Evolutionary conservation across 1,284 basidiomycete genomes (phyloP).

Genomic region (Wallemia ichthyophaga): DNA sequence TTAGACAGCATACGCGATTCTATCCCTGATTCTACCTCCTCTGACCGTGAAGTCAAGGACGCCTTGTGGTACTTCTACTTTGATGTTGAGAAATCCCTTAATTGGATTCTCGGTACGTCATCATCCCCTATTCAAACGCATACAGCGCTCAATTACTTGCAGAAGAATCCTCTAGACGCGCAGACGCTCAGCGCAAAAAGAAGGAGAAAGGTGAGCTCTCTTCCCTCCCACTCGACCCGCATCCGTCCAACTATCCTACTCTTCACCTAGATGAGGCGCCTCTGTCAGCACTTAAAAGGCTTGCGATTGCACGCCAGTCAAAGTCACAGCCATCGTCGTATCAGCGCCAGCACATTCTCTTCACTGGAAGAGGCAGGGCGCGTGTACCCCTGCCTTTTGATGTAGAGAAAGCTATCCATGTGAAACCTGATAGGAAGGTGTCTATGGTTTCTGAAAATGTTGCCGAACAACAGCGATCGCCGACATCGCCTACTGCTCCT

Average conservation of each 20-base stretch:
- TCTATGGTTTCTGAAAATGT: no score
- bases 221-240: constrained; percentile 5
- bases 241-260: constrained; percentile 1
- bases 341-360: background rate
- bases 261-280: constrained; percentile 4
- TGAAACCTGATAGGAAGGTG: no score
- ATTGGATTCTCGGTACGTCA: constrained; percentile 27
- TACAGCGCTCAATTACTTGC: constrained; percentile 8
- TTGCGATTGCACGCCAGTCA: background rate
- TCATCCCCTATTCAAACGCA: background rate
- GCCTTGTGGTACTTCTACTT: constrained; percentile 71
- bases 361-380: background rate
- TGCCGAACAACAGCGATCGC: no score
- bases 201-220: constrained; percentile 50
- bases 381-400: background rate
- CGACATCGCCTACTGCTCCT: constrained; percentile 18
- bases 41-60: constrained; percentile 45
- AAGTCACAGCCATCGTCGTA: background rate
- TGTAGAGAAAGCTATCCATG: background rate
- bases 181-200: constrained; percentile 17
- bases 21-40: constrained; percentile 30
- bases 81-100: constrained; percentile 43
- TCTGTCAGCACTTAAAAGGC: background rate
- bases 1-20: constrained; percentile 39
- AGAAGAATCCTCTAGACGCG: constrained; percentile 6